Conservation (phyloP, 768 basidiomycete genomes). For the Tulasnella sp. region DNA sequence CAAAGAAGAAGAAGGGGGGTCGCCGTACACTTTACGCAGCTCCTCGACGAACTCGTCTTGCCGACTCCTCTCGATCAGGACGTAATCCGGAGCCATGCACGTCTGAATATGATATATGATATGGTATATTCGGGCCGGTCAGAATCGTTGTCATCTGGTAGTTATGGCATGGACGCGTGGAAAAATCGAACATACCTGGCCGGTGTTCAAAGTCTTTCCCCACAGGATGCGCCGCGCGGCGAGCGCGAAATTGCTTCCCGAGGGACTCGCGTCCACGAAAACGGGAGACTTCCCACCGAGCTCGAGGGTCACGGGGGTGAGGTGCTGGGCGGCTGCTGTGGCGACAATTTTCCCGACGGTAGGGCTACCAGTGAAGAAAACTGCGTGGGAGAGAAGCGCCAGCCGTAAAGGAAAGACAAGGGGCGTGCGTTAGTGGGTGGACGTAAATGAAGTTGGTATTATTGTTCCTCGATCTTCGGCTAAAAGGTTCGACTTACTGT, state of each 20-base stretch:
- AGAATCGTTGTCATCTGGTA: background rate
- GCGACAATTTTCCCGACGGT: slow-evolving; percentile 51
- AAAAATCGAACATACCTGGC: slow-evolving; percentile 33
- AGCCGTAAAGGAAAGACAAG: no score
- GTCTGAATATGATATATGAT: slow-evolving; percentile 29
- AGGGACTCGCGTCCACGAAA: slow-evolving; percentile 40
- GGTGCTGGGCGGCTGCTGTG: slow-evolving; percentile 51
- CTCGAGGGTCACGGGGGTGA: slow-evolving; percentile 57
- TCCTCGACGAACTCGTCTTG: slow-evolving; percentile 50
- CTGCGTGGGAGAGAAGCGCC: background rate
- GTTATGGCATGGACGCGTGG: background rate
- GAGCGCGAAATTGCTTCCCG: slow-evolving; percentile 31
- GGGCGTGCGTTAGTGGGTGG: background rate
- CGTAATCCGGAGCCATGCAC: slow-evolving; percentile 43
- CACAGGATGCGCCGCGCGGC: slow-evolving; percentile 36
- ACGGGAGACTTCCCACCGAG: slow-evolving; percentile 33
- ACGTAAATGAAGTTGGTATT: background rate
- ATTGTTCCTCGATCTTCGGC: no score
- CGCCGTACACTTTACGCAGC: slow-evolving; percentile 41
- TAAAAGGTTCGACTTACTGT: slow-evolving; percentile 17
- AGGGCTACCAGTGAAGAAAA: slow-evolving; percentile 40
- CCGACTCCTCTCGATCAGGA: slow-evolving; percentile 43
- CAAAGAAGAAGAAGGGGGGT: background rate
- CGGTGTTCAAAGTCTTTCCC: slow-evolving; percentile 36
- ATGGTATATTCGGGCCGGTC: background rate